phyloP scores from a whole-genome alignment of 768 basidiomycete species.

The Termitomyces sp. region DNA sequence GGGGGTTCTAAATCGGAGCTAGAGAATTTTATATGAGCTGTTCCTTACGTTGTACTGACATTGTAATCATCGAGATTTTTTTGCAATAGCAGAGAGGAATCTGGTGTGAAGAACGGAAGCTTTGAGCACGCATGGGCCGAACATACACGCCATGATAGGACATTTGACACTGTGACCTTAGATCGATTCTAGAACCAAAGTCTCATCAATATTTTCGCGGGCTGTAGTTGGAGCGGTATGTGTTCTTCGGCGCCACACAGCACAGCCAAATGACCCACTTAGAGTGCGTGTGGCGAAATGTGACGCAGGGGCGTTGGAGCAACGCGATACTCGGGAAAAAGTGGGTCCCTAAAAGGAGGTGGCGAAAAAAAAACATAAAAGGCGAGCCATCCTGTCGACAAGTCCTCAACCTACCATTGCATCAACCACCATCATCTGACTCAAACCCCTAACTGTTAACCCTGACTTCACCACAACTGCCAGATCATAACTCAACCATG shows the following conservation, averaged over 20 bases:
- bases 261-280: background rate
- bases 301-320: background rate
- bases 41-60: no score
- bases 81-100: no score
- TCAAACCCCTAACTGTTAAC: constrained; percentile 1
- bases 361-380: constrained; percentile 8
- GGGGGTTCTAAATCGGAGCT: background rate
- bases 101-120: no score
- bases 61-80: no score
- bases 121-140: no score
- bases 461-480: background rate
- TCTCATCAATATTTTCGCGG: no score
- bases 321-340: background rate
- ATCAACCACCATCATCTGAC: constrained; percentile 4
- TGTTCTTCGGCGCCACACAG: background rate
- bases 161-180: no score
- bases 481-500: background rate
- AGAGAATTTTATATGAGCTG: background rate
- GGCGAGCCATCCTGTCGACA: background rate
- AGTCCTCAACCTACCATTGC: background rate
- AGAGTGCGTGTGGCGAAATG: background rate
- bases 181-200: no score
- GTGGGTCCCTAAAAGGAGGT: constrained; percentile 4
- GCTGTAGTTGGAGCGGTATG: no score
- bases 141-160: no score